Percentiles rank a stretch among this genome's conserved stretches.
Evolutionary conservation across 176 grass and related monocot species (phyloP).

Genomic region (Phoenix roebelenii): DNA sequence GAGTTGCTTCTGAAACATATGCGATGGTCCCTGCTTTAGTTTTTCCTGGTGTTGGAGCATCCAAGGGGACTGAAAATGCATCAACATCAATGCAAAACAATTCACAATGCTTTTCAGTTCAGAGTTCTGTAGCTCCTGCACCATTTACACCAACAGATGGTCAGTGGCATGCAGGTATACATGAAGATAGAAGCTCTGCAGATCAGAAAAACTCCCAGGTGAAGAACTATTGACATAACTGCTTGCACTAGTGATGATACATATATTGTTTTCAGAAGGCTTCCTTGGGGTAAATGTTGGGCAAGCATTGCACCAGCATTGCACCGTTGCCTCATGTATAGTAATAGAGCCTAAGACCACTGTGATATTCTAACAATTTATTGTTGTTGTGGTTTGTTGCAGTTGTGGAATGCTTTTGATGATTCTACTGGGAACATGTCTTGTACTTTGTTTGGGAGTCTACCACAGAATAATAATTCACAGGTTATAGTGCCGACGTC

Average conservation of each 20-base stretch:
- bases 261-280: no score
- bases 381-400: background rate
- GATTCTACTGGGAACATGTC: constrained; percentile 2
- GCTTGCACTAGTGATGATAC: background rate
- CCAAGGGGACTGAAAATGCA: constrained; percentile 24
- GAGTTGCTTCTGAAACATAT: constrained; percentile 26
- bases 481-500: background rate
- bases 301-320: no score
- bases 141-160: constrained; percentile 5
- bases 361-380: no score
- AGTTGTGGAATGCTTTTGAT: constrained; percentile 16
- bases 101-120: background rate
- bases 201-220: constrained; percentile 26
- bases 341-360: no score
- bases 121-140: constrained; percentile 5
- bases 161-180: constrained; percentile 8
- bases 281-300: no score
- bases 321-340: no score
- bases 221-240: background rate
- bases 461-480: background rate
- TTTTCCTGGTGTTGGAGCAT: constrained; percentile 26
- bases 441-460: background rate
- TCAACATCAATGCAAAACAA: constrained; percentile 12
- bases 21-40: constrained; percentile 25
- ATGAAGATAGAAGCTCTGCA: background rate